Evolutionary conservation across 1,284 basidiomycete species (phyloP).

Genomic region (Malassezia restricta): DNA sequence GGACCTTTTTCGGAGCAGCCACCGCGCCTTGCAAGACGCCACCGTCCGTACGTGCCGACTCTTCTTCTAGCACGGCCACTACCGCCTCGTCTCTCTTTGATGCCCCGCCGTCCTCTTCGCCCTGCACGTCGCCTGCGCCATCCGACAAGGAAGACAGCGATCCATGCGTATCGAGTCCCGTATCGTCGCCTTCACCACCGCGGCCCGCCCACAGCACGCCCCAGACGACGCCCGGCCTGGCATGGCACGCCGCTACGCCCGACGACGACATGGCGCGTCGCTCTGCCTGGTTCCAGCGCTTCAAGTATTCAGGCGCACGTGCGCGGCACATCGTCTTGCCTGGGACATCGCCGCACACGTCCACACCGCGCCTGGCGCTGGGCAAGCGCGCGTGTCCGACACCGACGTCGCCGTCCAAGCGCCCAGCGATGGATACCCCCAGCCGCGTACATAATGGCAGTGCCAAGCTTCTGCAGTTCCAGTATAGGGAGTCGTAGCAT

Average conservation of each 20-base stretch:
- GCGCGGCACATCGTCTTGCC: background rate
- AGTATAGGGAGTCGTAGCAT: conserved; percentile 6
- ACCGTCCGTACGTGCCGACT: background rate
- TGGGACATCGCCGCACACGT: background rate
- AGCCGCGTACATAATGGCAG: background rate
- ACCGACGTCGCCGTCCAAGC: background rate
- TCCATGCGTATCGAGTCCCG: conserved; percentile 9
- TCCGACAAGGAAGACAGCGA: background rate
- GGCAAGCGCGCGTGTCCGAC: conserved; percentile 2
- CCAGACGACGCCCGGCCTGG: background rate
- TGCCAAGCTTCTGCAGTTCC: conserved; percentile 13
- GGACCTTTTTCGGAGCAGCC: conserved; percentile 1
- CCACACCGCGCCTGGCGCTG: conserved; percentile 4
- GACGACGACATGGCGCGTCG: conserved; percentile 1
- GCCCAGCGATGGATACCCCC: background rate
- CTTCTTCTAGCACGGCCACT: background rate
- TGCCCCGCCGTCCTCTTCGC: background rate
- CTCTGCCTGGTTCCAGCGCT: conserved; percentile 1
- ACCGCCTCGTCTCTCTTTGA: conserved; percentile 6
- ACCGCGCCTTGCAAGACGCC: background rate
- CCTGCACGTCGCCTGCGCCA: conserved; percentile 6
- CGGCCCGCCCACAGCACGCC: background rate
- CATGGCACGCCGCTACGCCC: background rate
- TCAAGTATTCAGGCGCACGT: conserved; percentile 1
- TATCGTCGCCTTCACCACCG: conserved; percentile 12